These are phyloP conservation scores for Monilinia laxa DNA, from an alignment of 2,329 filamentous ascomycete genomes.

Conservation along the genomic window DNA sequence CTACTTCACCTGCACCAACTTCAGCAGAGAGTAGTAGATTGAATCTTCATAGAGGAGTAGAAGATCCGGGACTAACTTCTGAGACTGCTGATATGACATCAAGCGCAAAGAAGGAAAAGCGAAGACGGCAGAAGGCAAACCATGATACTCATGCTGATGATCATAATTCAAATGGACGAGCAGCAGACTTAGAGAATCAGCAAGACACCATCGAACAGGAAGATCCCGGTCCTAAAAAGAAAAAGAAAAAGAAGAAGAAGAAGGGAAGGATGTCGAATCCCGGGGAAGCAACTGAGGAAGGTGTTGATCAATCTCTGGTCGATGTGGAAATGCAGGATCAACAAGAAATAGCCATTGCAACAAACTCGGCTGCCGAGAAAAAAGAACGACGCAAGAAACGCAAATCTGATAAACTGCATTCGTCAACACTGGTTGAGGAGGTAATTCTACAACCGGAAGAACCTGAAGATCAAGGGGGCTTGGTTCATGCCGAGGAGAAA, in stretches of 20 bases:
- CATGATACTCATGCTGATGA: background rate
- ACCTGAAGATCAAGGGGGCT: background rate
- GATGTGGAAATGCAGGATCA: background rate
- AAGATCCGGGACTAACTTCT: background rate
- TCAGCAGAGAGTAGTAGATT: background rate
- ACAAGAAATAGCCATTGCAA: background rate
- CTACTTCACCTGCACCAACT: background rate
- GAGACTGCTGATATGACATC: background rate
- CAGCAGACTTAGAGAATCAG: background rate
- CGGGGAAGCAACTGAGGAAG: background rate
- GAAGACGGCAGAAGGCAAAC: background rate
- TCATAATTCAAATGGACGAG: background rate
- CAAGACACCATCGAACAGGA: background rate
- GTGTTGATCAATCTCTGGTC: background rate
- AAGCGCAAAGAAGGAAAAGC: conserved; percentile 7
- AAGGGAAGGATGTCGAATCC: background rate
- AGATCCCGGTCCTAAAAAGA: background rate
- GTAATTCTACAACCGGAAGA: background rate
- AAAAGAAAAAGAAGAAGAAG: background rate
- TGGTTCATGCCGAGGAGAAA: background rate
- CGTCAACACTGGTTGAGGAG: background rate
- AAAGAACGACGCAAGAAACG: background rate
- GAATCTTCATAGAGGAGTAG: background rate
- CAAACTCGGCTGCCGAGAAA: background rate
- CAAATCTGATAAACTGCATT: background rate